Percentiles rank a stretch among this genome's conserved stretches.
Evolutionary conservation across 1,284 basidiomycete genomes (phyloP).

Genomic region (Singerocomus inundabilis): DNA sequence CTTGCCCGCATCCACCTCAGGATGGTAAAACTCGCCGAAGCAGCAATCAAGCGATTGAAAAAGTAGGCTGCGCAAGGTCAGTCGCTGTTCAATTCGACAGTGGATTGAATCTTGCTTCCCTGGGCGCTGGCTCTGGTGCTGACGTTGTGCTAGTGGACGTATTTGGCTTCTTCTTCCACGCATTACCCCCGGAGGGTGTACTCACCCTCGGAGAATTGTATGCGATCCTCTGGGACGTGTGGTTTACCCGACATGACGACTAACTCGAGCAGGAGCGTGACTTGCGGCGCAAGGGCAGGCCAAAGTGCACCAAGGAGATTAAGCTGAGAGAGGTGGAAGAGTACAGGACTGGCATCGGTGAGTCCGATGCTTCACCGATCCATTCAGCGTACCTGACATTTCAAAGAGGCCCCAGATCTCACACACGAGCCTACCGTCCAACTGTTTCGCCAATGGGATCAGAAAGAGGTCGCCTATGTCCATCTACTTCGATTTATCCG

Average conservation of each 20-base stretch:
- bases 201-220: constrained; percentile 71
- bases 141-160: constrained; percentile 54
- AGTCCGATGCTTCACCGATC: constrained; percentile 28
- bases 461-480: constrained; percentile 70
- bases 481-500: constrained; percentile 76
- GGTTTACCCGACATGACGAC: constrained; percentile 72
- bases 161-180: constrained; percentile 78
- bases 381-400: background rate
- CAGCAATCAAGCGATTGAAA: constrained; percentile 52
- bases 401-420: constrained; percentile 78
- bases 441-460: constrained; percentile 77
- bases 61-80: constrained; percentile 59
- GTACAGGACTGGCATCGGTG: constrained; percentile 84
- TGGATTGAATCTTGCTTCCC: background rate
- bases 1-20: constrained; percentile 70
- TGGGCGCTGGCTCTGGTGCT: background rate
- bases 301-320: constrained; percentile 70
- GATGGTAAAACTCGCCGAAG: constrained; percentile 65
- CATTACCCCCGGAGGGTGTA: constrained; percentile 62
- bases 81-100: background rate
- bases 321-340: constrained; percentile 67
- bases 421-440: constrained; percentile 72
- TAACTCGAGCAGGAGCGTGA: constrained; percentile 64
- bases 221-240: constrained; percentile 63
- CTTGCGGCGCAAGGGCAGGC: constrained; percentile 70